Evolutionary conservation across 2,329 filamentous ascomycete species (phyloP).

Genomic region (Pyricularia sp.): DNA sequence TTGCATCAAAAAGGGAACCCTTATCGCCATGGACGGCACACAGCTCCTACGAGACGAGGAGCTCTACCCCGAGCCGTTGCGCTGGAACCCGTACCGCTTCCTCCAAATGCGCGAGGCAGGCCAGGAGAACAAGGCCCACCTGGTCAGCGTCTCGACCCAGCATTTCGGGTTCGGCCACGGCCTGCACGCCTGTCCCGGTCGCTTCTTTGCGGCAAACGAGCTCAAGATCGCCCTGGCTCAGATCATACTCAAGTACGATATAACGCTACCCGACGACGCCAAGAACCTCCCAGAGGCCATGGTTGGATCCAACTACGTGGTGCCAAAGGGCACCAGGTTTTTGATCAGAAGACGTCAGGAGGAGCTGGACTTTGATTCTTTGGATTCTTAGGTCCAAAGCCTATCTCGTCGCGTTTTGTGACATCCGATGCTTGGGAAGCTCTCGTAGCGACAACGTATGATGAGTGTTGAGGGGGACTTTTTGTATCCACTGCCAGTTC

Average conservation of each 20-base stretch:
- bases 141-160: not conserved
- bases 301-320: not conserved
- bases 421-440: too few species aligned
- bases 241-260: slow-evolving; percentile 28
- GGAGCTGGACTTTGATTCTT: not conserved
- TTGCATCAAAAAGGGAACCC: not conserved
- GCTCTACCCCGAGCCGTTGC: not conserved
- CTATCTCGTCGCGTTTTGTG: too few species aligned
- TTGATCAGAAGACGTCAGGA: not conserved
- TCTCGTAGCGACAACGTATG: too few species aligned
- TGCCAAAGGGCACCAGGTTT: not conserved
- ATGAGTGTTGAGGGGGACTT: too few species aligned
- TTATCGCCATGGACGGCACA: not conserved
- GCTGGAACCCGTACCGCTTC: not conserved
- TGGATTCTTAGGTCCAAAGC: too few species aligned
- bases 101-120: not conserved
- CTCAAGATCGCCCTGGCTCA: slow-evolving; percentile 34
- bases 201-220: slow-evolving; percentile 36
- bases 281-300: not conserved
- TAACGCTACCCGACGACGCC: not conserved
- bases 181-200: slow-evolving; percentile 36
- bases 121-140: not conserved
- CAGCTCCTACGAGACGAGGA: not conserved
- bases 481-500: too few species aligned
- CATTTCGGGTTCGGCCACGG: slow-evolving; percentile 37